phyloP scores from a whole-genome alignment of 2,329 filamentous ascomycete species.

The Pestalotiopsis sp. region DNA sequence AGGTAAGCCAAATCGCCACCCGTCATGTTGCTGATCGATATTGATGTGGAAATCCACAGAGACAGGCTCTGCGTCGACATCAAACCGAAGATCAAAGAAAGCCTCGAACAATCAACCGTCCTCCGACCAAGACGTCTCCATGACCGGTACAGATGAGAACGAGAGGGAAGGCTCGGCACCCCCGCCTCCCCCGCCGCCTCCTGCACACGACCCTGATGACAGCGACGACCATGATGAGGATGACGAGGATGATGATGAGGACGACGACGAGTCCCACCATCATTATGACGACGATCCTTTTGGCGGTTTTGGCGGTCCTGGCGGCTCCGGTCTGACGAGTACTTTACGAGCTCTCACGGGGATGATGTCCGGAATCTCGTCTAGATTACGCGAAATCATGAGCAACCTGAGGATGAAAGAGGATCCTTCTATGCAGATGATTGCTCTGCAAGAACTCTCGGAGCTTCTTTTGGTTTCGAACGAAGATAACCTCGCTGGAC shows the following conservation, averaged over 20 bases:
- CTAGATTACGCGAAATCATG: conserved; percentile 77
- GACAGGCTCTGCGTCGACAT: conserved; percentile 35
- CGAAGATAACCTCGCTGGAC: conserved; percentile 92
- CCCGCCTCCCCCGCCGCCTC: conserved; percentile 46
- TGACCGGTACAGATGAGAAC: conserved; percentile 69
- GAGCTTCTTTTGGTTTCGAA: conserved; percentile 93
- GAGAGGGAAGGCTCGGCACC: conserved; percentile 41
- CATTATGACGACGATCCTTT: conserved; percentile 70
- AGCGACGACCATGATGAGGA: conserved; percentile 20
- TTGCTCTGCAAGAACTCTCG: conserved; percentile 90
- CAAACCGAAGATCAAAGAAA: conserved; percentile 56
- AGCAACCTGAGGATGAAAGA: conserved; percentile 79
- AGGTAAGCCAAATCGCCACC: conserved; percentile 34
- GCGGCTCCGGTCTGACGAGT: conserved; percentile 70
- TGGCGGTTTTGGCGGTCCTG: conserved; percentile 68
- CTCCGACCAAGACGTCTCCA: conserved; percentile 66
- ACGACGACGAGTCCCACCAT: conserved; percentile 58
- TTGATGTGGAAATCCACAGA: conserved; percentile 31
- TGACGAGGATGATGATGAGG: conserved; percentile 49
- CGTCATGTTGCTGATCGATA: not conserved
- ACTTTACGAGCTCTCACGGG: conserved; percentile 86
- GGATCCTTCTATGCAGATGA: conserved; percentile 84
- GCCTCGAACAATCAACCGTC: conserved; percentile 46
- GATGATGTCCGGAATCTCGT: conserved; percentile 86
- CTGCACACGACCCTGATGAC: conserved; percentile 41